These are phyloP conservation scores for Puccinia sorghi DNA, from an alignment of 1,284 basidiomycete species.

Conservation along the genomic window DNA sequence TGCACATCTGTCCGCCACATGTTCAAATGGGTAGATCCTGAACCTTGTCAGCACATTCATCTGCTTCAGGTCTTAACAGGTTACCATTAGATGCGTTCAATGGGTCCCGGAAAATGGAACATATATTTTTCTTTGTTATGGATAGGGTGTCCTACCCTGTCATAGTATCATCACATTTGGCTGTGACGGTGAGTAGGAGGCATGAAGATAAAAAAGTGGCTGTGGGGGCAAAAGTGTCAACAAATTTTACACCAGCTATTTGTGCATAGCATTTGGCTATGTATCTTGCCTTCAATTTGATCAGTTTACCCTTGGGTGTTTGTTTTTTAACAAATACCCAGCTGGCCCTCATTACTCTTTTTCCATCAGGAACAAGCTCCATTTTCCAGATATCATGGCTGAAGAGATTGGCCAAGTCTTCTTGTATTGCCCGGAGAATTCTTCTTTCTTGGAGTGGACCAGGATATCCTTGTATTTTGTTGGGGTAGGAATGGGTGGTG, in stretches of 20 bases:
- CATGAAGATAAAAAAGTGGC: slow-evolving; percentile 7
- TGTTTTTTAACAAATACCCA: slow-evolving; percentile 19
- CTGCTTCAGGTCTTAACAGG: no score
- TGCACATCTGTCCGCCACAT: no score
- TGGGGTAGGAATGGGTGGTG: no score
- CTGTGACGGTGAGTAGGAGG: slow-evolving; percentile 1
- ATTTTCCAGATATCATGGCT: neutral
- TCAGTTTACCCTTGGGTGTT: neutral
- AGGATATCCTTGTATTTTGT: neutral
- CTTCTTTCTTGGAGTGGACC: neutral
- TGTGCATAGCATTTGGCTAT: slow-evolving; percentile 13
- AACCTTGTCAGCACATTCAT: no score
- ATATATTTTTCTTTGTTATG: no score
- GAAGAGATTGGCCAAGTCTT: neutral
- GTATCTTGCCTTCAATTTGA: neutral
- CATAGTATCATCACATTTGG: neutral
- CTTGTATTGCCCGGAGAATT: no score
- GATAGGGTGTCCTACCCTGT: no score
- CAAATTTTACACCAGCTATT: neutral
- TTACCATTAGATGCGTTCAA: no score
- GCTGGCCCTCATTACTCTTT: no score
- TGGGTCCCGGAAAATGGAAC: no score
- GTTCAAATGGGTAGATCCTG: no score
- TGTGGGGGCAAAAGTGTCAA: no score
- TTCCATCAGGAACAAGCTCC: slow-evolving; percentile 6